These are phyloP conservation scores for Pseudogymnoascus sp. DNA, from an alignment of 2,329 filamentous ascomycete genomes.

Conservation along the genomic window DNA sequence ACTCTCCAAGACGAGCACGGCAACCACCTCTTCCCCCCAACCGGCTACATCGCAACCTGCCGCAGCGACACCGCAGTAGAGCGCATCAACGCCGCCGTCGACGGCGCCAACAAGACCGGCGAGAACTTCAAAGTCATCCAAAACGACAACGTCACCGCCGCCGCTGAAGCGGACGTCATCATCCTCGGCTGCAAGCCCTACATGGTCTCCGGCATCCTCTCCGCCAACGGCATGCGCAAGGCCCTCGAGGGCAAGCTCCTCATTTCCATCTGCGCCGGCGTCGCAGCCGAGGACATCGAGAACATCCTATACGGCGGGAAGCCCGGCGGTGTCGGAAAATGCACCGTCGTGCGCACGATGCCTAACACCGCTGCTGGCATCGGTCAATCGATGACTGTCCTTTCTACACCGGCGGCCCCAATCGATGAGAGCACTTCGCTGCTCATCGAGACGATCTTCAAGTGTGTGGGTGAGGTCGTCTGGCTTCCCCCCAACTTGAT, in stretches of 20 bases:
- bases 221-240: slow-evolving; percentile 58
- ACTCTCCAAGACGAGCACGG: background rate
- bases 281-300: slow-evolving; percentile 62
- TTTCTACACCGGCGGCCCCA: slow-evolving; percentile 55
- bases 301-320: slow-evolving; percentile 51
- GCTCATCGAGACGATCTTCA: slow-evolving; percentile 71
- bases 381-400: slow-evolving; percentile 74
- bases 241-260: slow-evolving; percentile 73
- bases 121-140: background rate
- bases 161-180: slow-evolving; percentile 62
- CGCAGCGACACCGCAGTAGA: background rate
- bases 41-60: background rate
- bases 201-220: slow-evolving; percentile 61
- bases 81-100: background rate
- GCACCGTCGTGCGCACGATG: slow-evolving; percentile 69
- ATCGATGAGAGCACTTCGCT: slow-evolving; percentile 44
- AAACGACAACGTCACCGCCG: slow-evolving; percentile 63
- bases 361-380: slow-evolving; percentile 78
- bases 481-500: slow-evolving; percentile 59
- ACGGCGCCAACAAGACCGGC: background rate
- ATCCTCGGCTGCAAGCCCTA: slow-evolving; percentile 76
- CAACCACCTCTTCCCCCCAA: slow-evolving; percentile 3
- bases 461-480: slow-evolving; percentile 62
- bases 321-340: slow-evolving; percentile 38
- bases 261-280: slow-evolving; percentile 73